Percentiles rank a stretch among this genome's conserved stretches.
phyloP scores from a whole-genome alignment of 2,329 filamentous ascomycete species.

The Aspergillus sergii region DNA sequence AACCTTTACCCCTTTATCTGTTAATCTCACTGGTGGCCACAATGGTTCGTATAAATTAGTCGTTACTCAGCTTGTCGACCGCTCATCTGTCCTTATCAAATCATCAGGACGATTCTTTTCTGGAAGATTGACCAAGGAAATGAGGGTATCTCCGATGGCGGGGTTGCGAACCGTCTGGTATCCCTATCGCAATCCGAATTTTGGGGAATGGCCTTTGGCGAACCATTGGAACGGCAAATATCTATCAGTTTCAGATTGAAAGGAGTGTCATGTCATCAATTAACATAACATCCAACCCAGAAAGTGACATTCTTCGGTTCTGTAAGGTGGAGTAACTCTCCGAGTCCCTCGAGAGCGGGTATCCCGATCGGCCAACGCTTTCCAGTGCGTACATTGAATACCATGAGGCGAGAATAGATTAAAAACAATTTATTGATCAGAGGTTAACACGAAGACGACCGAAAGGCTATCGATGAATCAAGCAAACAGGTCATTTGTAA shows the following conservation, averaged over 20 bases:
- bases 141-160: conserved; percentile 1
- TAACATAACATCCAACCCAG: conserved; percentile 10
- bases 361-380: conserved; percentile 18
- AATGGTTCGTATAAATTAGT: conserved; percentile 1
- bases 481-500: not conserved
- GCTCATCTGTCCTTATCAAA: not conserved
- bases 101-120: not conserved
- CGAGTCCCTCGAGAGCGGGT: conserved; percentile 14
- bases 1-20: conserved; percentile 1
- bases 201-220: not conserved
- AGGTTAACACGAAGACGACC: not conserved
- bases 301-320: conserved; percentile 21
- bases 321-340: conserved; percentile 15
- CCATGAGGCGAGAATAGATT: not conserved
- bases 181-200: not conserved
- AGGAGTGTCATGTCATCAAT: conserved; percentile 9
- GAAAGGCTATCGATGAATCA: not conserved
- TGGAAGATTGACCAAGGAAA: not conserved
- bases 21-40: not conserved
- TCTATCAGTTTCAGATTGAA: conserved; percentile 15
- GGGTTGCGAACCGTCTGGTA: not conserved
- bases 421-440: not conserved
- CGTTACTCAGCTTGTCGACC: not conserved
- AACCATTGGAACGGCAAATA: conserved; percentile 9
- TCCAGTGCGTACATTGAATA: not conserved